phyloP scores from a whole-genome alignment of 306 rosid genomes.

The Cotoneaster glaucophyllus region DNA sequence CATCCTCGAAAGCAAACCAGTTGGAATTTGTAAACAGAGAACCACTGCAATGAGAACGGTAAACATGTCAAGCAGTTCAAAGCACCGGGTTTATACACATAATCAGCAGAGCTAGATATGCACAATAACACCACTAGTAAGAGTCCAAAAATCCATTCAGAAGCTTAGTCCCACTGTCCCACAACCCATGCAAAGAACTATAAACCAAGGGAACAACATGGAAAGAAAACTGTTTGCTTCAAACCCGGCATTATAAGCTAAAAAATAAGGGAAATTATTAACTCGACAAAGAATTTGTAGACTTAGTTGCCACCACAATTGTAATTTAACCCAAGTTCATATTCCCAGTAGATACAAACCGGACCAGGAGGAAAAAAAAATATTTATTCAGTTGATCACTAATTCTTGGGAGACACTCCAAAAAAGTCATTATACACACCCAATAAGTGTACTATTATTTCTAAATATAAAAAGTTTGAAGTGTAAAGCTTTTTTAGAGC shows the following conservation, averaged over 20 bases:
- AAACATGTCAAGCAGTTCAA: slow-evolving; percentile 7
- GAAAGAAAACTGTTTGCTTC: neutral
- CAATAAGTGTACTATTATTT: too few relatives aligned
- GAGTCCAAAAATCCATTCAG: neutral
- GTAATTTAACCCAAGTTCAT: neutral
- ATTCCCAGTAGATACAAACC: too few relatives aligned
- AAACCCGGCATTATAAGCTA: neutral
- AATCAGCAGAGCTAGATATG: neutral
- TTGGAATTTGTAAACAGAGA: slow-evolving; percentile 96
- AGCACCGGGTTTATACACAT: neutral
- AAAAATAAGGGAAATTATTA: neutral
- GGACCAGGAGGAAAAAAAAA: too few relatives aligned
- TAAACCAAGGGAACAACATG: neutral
- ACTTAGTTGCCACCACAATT: neutral
- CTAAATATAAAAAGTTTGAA: too few relatives aligned
- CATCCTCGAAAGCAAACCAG: slow-evolving; percentile 97
- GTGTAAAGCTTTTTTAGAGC: too few relatives aligned
- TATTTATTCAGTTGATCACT: too few relatives aligned
- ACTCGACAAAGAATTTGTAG: neutral
- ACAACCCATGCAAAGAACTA: neutral
- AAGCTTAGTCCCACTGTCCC: neutral
- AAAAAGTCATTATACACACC: too few relatives aligned
- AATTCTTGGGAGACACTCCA: too few relatives aligned
- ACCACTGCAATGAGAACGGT: slow-evolving; percentile 48
- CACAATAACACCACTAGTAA: neutral